Evolutionary conservation across 164 flowering plant species (phyloP).

Genomic region (Berberis vulgaris): DNA sequence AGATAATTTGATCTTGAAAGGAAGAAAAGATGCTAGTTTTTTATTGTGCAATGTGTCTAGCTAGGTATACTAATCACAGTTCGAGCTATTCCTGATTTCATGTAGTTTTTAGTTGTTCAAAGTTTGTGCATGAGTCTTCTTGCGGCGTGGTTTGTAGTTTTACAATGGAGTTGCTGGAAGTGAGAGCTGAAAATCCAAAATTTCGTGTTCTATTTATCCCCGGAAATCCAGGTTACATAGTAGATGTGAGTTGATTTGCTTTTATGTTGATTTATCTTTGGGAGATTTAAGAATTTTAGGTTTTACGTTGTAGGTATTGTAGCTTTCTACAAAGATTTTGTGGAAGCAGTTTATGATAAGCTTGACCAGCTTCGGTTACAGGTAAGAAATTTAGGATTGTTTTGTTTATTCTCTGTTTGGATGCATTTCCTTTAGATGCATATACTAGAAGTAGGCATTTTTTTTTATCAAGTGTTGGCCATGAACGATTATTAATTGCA

Average conservation of each 20-base stretch:
- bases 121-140: neutral
- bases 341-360: conserved; percentile 13
- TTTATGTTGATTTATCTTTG: neutral
- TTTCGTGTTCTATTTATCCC: conserved; percentile 65
- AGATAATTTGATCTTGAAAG: conserved; percentile 6
- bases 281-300: neutral
- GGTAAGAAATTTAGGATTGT: too few relatives aligned
- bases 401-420: too few relatives aligned
- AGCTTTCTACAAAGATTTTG: conserved; percentile 50
- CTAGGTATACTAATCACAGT: conserved; percentile 17
- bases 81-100: neutral
- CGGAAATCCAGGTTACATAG: conserved; percentile 75
- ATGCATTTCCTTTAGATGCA: too few relatives aligned
- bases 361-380: too few relatives aligned
- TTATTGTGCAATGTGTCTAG: conserved; percentile 63
- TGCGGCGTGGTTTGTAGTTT: conserved; percentile 4
- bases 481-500: too few relatives aligned
- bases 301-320: conserved; percentile 38
- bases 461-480: too few relatives aligned
- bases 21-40: conserved; percentile 24
- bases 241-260: conserved; percentile 1
- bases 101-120: neutral
- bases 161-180: conserved; percentile 69
- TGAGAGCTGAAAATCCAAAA: conserved; percentile 44
- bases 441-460: too few relatives aligned